Percentiles rank a stretch among this genome's conserved stretches.
These are phyloP conservation scores for Linnemannia zychae DNA, from an alignment of 192 early-diverging fungal genomes.

Conservation along the genomic window DNA sequence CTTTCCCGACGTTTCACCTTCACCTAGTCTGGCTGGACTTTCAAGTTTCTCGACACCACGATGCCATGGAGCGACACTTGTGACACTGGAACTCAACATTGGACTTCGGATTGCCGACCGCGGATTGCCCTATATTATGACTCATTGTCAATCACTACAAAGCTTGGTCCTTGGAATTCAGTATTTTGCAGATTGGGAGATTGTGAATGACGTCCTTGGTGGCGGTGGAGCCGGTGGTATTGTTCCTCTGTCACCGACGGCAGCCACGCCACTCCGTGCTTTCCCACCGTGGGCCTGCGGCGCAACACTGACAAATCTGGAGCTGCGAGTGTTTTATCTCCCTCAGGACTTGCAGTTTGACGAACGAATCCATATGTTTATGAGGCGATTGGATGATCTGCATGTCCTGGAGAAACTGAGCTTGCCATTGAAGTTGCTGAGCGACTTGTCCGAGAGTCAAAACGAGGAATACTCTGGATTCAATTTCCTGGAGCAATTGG, in stretches of 20 bases:
- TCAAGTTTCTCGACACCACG: neutral
- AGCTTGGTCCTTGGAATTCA: slow-evolving; percentile 18
- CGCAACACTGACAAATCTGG: neutral
- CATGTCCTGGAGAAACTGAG: slow-evolving; percentile 18
- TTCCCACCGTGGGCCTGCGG: slow-evolving; percentile 27
- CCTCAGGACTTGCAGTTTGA: slow-evolving; percentile 22
- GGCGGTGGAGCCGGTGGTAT: neutral
- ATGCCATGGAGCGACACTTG: slow-evolving; percentile 11
- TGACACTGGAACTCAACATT: slow-evolving; percentile 12
- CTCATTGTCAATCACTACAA: slow-evolving; percentile 11
- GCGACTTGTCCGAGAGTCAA: slow-evolving; percentile 32
- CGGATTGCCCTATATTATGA: slow-evolving; percentile 21
- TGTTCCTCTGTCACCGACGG: neutral
- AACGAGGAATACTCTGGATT: slow-evolving; percentile 9
- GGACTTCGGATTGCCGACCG: slow-evolving; percentile 1
- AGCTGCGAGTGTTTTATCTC: slow-evolving; percentile 15
- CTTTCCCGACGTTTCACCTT: neutral
- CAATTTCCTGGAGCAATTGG: slow-evolving; percentile 18
- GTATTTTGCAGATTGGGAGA: slow-evolving; percentile 23
- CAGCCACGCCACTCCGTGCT: neutral
- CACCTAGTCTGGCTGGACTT: neutral
- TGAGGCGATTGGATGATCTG: slow-evolving; percentile 24
- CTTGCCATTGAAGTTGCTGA: slow-evolving; percentile 24
- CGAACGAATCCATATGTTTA: slow-evolving; percentile 17
- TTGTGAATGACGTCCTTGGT: neutral